phyloP scores from a whole-genome alignment of 108 stramenopile species.

The Licmophora abbreviata region DNA sequence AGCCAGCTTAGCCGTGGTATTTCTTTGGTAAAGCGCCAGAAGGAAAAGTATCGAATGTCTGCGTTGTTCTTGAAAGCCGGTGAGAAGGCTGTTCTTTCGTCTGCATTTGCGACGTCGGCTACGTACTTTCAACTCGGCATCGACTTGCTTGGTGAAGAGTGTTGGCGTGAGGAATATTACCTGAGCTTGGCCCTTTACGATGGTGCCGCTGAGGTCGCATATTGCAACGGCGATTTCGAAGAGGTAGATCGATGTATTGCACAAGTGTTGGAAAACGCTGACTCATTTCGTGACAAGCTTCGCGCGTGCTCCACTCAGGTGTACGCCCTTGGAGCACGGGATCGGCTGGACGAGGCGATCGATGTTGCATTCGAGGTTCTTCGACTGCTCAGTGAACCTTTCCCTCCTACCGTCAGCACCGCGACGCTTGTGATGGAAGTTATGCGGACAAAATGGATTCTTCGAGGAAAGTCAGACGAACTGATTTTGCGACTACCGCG shows the following conservation, averaged over 20 bases:
- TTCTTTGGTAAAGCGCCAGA: background rate
- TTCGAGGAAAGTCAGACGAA: constrained; percentile 11
- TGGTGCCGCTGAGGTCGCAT: constrained; percentile 34
- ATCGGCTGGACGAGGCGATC: constrained; percentile 17
- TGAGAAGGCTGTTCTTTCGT: constrained; percentile 21
- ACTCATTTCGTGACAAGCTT: constrained; percentile 24
- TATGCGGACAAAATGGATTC: constrained; percentile 6
- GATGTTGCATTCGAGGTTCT: constrained; percentile 19
- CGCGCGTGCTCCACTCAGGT: constrained; percentile 25
- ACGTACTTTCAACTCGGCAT: constrained; percentile 40
- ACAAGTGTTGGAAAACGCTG: constrained; percentile 23
- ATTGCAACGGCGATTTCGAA: constrained; percentile 23
- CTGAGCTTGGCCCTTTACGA: constrained; percentile 44
- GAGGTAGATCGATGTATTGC: constrained; percentile 15
- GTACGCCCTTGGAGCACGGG: constrained; percentile 20
- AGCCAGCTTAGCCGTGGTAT: background rate
- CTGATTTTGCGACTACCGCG: constrained; percentile 4
- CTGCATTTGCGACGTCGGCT: constrained; percentile 36
- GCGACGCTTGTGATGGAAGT: constrained; percentile 7
- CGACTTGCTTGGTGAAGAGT: constrained; percentile 24
- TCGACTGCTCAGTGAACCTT: constrained; percentile 14
- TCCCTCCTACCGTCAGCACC: constrained; percentile 14
- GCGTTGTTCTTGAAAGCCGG: constrained; percentile 40
- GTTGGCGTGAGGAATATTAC: constrained; percentile 47
- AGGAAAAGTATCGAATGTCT: constrained; percentile 23